Evolutionary conservation across 352 stramenopile genomes (phyloP).

Genomic region (Hyaloperonospora arabidopsidis): DNA sequence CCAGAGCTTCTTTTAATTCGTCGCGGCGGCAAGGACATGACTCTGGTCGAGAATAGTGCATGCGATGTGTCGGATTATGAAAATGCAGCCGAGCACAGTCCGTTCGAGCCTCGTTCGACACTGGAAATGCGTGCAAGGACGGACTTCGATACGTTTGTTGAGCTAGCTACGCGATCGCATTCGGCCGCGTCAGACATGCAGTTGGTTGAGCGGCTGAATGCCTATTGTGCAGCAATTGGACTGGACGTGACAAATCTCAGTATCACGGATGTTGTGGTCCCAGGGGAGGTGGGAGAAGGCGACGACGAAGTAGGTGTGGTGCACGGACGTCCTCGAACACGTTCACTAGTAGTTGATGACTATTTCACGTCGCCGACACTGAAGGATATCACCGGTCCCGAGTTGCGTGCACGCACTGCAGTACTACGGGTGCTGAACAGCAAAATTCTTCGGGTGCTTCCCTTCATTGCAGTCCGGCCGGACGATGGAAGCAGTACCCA

Average conservation of each 20-base stretch:
- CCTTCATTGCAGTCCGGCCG: constrained; percentile 71
- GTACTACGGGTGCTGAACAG: constrained; percentile 89
- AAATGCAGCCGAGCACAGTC: constrained; percentile 22
- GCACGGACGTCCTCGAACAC: constrained; percentile 23
- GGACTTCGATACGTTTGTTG: constrained; percentile 50
- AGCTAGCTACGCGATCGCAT: constrained; percentile 56
- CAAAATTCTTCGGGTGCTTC: constrained; percentile 82
- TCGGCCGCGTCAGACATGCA: constrained; percentile 71
- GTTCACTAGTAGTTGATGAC: constrained; percentile 50
- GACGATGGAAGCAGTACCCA: constrained; percentile 34
- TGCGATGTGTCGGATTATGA: constrained; percentile 52
- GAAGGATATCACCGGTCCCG: constrained; percentile 46
- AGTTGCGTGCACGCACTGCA: constrained; percentile 85
- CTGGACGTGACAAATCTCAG: constrained; percentile 77
- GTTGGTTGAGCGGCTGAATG: constrained; percentile 79
- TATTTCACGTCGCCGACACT: constrained; percentile 67
- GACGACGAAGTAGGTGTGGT: constrained; percentile 2
- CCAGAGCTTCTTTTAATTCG: constrained; percentile 70
- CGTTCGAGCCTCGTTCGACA: constrained; percentile 41
- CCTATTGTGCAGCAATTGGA: constrained; percentile 65
- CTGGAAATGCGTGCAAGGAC: constrained; percentile 40
- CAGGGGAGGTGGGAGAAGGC: constrained; percentile 22
- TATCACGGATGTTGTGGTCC: constrained; percentile 54
- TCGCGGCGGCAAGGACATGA: constrained; percentile 81
- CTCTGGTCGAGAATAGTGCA: constrained; percentile 69